phyloP scores from a whole-genome alignment of 257 asterid genomes.

The Ehretia macrophylla region DNA sequence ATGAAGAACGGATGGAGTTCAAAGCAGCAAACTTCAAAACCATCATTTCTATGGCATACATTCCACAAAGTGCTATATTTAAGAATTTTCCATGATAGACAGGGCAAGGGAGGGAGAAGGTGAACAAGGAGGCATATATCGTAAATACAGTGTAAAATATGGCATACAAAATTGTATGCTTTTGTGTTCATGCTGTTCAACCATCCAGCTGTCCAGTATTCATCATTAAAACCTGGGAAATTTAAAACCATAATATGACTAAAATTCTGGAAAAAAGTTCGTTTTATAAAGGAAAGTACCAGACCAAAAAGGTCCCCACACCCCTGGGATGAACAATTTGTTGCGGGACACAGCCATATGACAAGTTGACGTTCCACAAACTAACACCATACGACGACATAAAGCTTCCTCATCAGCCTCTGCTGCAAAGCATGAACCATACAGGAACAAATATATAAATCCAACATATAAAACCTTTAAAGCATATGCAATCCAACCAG shows the following conservation, averaged over 20 bases:
- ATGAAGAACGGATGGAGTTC: no score
- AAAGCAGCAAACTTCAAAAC: no score
- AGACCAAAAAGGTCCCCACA: slow-evolving; percentile 99
- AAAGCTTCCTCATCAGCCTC: slow-evolving; percentile 70
- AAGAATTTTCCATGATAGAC: no score
- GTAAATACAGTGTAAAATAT: no score
- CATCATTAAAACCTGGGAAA: not conserved
- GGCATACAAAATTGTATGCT: no score
- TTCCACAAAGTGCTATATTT: no score
- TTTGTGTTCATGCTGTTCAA: no score
- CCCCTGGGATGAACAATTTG: slow-evolving; percentile 95
- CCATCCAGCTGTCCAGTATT: not conserved
- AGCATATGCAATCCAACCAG: not conserved
- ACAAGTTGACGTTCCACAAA: slow-evolving; percentile 98
- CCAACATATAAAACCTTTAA: not conserved
- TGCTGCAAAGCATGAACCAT: slow-evolving; percentile 6
- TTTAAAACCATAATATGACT: not conserved
- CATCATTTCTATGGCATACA: no score
- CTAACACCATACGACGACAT: slow-evolving; percentile 87
- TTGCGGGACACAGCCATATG: slow-evolving; percentile 82
- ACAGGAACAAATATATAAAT: slow-evolving; percentile 13
- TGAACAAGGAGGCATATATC: no score
- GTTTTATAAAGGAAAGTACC: slow-evolving; percentile 35
- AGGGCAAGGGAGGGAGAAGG: no score
- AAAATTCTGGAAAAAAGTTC: not conserved